phyloP scores from a whole-genome alignment of 73 alveolate genomes.

The Symbiodinium pilosum region DNA sequence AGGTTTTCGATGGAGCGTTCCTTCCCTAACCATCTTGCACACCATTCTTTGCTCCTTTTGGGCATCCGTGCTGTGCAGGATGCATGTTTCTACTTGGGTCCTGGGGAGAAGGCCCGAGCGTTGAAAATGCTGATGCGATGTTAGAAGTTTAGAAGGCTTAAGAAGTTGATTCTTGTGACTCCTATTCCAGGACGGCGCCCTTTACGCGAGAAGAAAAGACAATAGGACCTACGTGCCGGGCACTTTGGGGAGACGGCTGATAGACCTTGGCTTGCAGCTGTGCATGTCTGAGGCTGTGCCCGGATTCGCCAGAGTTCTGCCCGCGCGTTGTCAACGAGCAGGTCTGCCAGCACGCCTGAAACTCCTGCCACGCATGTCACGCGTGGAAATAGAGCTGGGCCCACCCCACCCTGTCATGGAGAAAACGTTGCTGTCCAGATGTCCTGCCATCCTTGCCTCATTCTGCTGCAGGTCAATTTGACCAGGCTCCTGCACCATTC shows the following conservation, averaged over 20 bases:
- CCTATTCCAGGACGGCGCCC: conserved; percentile 63
- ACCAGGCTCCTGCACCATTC: neutral
- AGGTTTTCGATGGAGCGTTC: too few species aligned
- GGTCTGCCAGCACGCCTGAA: neutral
- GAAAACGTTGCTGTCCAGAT: too few species aligned
- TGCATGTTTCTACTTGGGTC: conserved; percentile 74
- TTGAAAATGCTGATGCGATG: neutral
- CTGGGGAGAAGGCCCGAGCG: conserved; percentile 79
- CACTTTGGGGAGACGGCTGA: neutral
- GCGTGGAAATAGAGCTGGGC: too few species aligned
- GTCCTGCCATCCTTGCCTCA: too few species aligned
- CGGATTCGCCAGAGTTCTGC: conserved; percentile 81
- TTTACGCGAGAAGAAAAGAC: conserved; percentile 52
- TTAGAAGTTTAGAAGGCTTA: too few species aligned
- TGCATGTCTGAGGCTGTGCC: conserved; percentile 34
- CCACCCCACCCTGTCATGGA: too few species aligned
- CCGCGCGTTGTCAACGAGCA: conserved; percentile 70
- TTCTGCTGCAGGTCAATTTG: neutral
- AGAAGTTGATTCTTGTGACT: neutral
- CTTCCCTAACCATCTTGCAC: too few species aligned
- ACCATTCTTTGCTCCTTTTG: too few species aligned
- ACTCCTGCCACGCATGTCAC: too few species aligned
- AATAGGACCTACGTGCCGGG: conserved; percentile 65
- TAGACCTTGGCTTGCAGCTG: neutral
- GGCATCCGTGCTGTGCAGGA: conserved; percentile 40